These are phyloP conservation scores for Leptographium wingfieldii DNA, from an alignment of 2,329 filamentous ascomycete genomes.

Conservation along the genomic window DNA sequence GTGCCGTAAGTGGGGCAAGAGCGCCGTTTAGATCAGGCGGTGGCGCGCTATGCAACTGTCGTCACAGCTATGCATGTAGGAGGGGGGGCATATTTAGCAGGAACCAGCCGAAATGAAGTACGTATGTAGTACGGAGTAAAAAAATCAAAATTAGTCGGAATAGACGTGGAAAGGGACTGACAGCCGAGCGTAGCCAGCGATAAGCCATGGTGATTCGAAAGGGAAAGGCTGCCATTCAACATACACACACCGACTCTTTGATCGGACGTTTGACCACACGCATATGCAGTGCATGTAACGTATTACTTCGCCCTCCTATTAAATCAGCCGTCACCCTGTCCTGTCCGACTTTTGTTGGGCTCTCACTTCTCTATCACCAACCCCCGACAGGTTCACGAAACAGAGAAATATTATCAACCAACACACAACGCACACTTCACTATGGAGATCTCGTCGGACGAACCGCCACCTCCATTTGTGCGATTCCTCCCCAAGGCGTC, in stretches of 20 bases:
- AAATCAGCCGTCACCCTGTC: neutral
- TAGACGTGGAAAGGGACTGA: neutral
- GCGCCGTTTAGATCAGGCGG: neutral
- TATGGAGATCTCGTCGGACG: conserved; percentile 10
- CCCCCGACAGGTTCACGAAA: neutral
- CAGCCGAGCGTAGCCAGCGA: neutral
- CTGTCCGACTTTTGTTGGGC: neutral
- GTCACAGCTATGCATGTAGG: too few species aligned
- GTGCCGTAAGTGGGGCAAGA: neutral
- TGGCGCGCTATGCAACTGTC: neutral
- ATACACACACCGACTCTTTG: neutral
- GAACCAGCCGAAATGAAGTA: neutral
- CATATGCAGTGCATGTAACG: neutral
- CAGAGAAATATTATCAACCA: neutral
- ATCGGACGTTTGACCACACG: neutral
- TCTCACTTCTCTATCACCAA: neutral
- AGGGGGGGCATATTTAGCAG: neutral
- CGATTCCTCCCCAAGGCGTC: conserved; percentile 11
- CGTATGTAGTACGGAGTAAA: neutral
- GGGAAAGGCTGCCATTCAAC: neutral
- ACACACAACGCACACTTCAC: neutral
- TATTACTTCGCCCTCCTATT: neutral
- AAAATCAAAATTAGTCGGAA: neutral
- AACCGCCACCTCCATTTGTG: conserved; percentile 11
- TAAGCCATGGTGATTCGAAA: neutral